Percentiles rank a stretch among this genome's conserved stretches.
Evolutionary conservation across 768 basidiomycete genomes (phyloP).

Genomic region (Polyporus arcularius): DNA sequence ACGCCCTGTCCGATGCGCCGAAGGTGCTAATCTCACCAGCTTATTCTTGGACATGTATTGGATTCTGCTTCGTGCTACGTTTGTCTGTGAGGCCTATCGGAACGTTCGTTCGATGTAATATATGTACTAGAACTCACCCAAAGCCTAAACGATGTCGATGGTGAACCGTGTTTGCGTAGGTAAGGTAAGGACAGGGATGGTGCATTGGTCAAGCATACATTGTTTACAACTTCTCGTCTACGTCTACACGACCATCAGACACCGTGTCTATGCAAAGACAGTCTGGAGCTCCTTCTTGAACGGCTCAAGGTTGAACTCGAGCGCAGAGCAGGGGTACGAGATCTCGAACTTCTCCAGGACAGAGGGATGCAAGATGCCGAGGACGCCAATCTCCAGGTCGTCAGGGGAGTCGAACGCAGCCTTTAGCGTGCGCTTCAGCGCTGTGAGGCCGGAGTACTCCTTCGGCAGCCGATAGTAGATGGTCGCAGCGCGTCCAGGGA

Average conservation of each 20-base stretch:
- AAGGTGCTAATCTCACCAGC: slow-evolving; percentile 5
- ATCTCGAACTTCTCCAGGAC: slow-evolving; percentile 95
- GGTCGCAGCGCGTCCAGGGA: slow-evolving; percentile 92
- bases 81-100: slow-evolving; percentile 1
- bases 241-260: not conserved
- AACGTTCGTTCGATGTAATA: slow-evolving; percentile 5
- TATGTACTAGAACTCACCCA: slow-evolving; percentile 7
- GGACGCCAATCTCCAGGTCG: slow-evolving; percentile 81
- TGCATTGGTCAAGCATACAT: not conserved
- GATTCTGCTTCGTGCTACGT: slow-evolving; percentile 3
- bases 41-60: slow-evolving; percentile 2
- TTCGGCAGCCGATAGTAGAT: slow-evolving; percentile 78
- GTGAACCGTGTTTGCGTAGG: not conserved
- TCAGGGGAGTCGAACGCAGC: slow-evolving; percentile 40
- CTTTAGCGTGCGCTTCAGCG: slow-evolving; percentile 47
- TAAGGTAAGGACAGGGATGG: too few species aligned
- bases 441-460: slow-evolving; percentile 29
- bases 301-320: slow-evolving; percentile 95
- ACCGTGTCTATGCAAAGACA: slow-evolving; percentile 14
- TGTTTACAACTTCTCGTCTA: not conserved
- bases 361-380: slow-evolving; percentile 91
- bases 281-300: slow-evolving; percentile 64
- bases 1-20: not conserved
- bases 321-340: slow-evolving; percentile 87
- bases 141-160: not conserved